These are phyloP conservation scores for Epicoccum nigrum DNA, from an alignment of 2,329 filamentous ascomycete genomes.

Conservation along the genomic window DNA sequence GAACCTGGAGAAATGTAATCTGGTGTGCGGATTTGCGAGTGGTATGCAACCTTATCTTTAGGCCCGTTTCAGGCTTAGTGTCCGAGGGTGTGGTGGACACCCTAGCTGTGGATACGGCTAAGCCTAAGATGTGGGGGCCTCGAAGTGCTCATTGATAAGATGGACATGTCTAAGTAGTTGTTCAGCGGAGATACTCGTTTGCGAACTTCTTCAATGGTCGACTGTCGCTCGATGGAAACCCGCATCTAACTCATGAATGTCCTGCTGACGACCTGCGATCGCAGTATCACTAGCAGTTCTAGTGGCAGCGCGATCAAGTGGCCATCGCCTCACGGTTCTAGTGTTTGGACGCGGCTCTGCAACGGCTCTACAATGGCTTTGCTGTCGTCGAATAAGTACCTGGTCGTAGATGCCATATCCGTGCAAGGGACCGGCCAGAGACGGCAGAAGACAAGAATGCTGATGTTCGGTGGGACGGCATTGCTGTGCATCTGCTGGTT, in stretches of 20 bases:
- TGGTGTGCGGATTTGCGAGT: constrained; percentile 23
- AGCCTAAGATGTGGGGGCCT: constrained; percentile 27
- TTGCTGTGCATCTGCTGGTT: too few relatives aligned
- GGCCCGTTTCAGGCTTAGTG: constrained; percentile 32
- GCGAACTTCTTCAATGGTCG: not conserved
- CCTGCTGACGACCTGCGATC: too few relatives aligned
- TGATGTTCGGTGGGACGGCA: too few relatives aligned
- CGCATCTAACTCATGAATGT: too few relatives aligned
- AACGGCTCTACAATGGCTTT: too few relatives aligned
- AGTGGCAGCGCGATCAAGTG: constrained; percentile 6
- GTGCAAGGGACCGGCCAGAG: too few relatives aligned
- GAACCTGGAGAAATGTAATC: constrained; percentile 15
- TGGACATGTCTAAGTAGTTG: not conserved
- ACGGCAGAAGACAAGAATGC: too few relatives aligned
- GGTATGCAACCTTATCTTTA: constrained; percentile 47
- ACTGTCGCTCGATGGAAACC: not conserved
- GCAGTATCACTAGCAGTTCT: constrained; percentile 6
- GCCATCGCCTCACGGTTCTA: constrained; percentile 4
- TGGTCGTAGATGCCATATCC: too few relatives aligned
- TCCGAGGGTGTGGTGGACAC: constrained; percentile 5
- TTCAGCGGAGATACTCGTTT: constrained; percentile 30
- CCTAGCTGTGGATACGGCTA: constrained; percentile 6
- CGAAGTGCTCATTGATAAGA: not conserved
- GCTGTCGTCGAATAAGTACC: too few relatives aligned
- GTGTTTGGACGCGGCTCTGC: too few relatives aligned